phyloP scores from a whole-genome alignment of 305 asterid genomes.

The Salvia sclarea region DNA sequence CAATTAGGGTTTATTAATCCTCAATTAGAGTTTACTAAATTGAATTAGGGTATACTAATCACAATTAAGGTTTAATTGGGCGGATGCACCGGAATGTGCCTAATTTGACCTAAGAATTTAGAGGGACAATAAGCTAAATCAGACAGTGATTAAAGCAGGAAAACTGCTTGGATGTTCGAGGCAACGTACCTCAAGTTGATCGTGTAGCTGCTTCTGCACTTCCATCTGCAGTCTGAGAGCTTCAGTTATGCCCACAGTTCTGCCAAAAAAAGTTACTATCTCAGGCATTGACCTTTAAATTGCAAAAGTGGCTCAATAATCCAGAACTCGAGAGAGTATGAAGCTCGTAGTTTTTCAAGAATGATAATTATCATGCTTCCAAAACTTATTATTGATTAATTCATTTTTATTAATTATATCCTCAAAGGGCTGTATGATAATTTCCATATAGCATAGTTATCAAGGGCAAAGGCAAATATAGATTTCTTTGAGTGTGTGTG shows the following conservation, averaged over 20 bases:
- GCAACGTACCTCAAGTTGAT: slow-evolving; percentile 67
- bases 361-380: not conserved
- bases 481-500: not conserved
- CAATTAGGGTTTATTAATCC: too few relatives aligned
- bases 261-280: slow-evolving; percentile 30
- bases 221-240: slow-evolving; percentile 70
- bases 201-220: slow-evolving; percentile 76
- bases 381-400: not conserved
- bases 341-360: not conserved
- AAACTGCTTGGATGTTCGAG: not conserved
- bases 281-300: slow-evolving; percentile 16
- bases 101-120: too few relatives aligned
- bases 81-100: too few relatives aligned
- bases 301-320: not conserved
- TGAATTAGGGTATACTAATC: too few relatives aligned
- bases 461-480: not conserved
- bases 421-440: not conserved
- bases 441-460: not conserved
- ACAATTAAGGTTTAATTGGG: too few relatives aligned
- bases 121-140: not conserved
- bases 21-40: too few relatives aligned
- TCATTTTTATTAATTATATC: not conserved
- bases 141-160: not conserved
- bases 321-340: not conserved
- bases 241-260: slow-evolving; percentile 62